Base-by-base conservation (phyloP, 306 rosid genomes). In the Ammopiptanthus mongolicus region DNA sequence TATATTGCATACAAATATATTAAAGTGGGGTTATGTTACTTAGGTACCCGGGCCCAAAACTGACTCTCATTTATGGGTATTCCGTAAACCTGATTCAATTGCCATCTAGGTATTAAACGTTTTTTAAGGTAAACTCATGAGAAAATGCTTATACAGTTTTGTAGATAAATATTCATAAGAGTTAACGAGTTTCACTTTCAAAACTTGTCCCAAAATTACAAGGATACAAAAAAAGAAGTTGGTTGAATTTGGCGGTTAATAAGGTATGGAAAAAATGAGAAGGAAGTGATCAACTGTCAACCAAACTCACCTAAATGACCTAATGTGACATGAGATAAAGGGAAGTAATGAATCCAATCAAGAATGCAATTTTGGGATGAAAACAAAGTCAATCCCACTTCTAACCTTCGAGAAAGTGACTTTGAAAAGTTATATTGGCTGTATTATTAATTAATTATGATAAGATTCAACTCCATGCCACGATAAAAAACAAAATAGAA, bases 231-330 rank as follows among this genome's bases (percentile, higher is more conserved):
- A 56, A n/a, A 13, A 31, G 69, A 50, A 79, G 87, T 84, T 71
- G 67, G 80, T 61, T 76, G 84, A 65, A 48, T 22, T 74, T 56
- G 71, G 92, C 39, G 25, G 80, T 68, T 73, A 48, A 77, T n/a
- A 56, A 56, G 87, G 83, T 81, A 52, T 25, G 84, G 63, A 18
- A 82, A 66, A 74, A 50, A 22, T 47, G 78, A 78, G 78, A 72
- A 63, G 17, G 74, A 37, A 75, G 86, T 53, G 76, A 79, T 78
- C 79, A 79, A 81, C 80, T 55, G 73, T 80, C 85, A 78, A 84
- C 95, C 86, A 74, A 87, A 87, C 86, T 62, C 82, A 83, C 87
- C 90, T 75, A 78, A 65, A 83, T 81, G 65, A 78, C 83, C 90
- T 78, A 79, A 86, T 86, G 55, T 47, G 72, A 73, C 59, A 80